Conservation (phyloP, 2,329 filamentous ascomycete species). For the Colletotrichum theobromicola region DNA sequence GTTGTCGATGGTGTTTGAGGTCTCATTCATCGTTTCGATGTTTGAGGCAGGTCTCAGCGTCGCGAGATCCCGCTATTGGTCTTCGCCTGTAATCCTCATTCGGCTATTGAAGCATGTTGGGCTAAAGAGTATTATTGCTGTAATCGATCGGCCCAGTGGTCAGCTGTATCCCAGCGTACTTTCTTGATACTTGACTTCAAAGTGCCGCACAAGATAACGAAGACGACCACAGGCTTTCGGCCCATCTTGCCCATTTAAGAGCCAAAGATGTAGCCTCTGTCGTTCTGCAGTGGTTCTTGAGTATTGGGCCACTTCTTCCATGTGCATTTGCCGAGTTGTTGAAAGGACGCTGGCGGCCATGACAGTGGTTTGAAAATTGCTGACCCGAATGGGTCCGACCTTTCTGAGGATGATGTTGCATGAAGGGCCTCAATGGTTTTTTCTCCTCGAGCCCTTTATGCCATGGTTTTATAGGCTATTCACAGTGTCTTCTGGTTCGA, state of each 20-base stretch:
- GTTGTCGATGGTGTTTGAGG: background rate
- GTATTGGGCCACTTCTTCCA: background rate
- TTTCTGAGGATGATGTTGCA: too few species aligned
- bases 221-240: background rate
- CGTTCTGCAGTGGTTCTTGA: background rate
- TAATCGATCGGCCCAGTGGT: background rate
- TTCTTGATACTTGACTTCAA: background rate
- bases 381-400: too few species aligned
- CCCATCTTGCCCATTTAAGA: background rate
- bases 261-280: background rate
- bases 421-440: too few species aligned
- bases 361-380: too few species aligned
- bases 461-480: too few species aligned
- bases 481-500: too few species aligned
- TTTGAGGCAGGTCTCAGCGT: background rate
- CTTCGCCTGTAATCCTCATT: background rate
- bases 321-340: background rate
- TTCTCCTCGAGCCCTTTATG: too few species aligned
- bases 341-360: background rate
- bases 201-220: background rate
- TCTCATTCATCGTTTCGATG: background rate
- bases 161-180: background rate
- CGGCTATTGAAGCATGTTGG: fast-evolving
- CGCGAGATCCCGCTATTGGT: background rate
- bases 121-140: background rate